A percentile compares a stretch with the other conserved stretches of the same genome.
Evolutionary conservation across 2,329 filamentous ascomycete species (phyloP).

Genomic region (Leptographium flavum): DNA sequence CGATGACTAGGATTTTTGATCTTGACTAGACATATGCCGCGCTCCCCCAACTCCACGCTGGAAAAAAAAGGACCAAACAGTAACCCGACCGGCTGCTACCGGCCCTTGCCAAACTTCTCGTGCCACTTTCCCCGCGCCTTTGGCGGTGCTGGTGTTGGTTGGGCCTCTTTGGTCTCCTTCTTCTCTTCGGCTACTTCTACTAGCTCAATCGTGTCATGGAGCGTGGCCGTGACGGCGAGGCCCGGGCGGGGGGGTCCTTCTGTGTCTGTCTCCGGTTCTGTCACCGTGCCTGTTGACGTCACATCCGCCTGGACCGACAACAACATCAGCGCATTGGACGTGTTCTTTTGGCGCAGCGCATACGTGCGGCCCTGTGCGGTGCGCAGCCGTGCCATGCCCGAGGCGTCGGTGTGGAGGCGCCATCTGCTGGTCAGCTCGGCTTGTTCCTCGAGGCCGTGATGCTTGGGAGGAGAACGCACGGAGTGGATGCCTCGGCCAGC

Average conservation of each 20-base stretch:
- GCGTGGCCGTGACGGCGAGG: slow-evolving; percentile 36
- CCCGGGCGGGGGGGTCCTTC: slow-evolving; percentile 16
- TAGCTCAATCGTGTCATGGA: slow-evolving; percentile 50
- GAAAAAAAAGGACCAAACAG: not conserved
- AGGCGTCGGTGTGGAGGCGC: slow-evolving; percentile 27
- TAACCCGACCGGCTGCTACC: slow-evolving; percentile 16
- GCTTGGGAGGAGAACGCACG: slow-evolving; percentile 24
- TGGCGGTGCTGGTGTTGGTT: not conserved
- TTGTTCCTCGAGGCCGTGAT: not conserved
- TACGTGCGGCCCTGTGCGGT: slow-evolving; percentile 35
- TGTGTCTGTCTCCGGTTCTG: not conserved
- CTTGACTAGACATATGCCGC: not conserved
- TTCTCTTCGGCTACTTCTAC: slow-evolving; percentile 23
- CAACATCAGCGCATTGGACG: slow-evolving; percentile 50
- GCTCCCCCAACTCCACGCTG: not conserved
- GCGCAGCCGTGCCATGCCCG: slow-evolving; percentile 38
- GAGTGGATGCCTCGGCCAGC: slow-evolving; percentile 32
- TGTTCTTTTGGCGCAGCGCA: slow-evolving; percentile 50
- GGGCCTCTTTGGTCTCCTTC: not conserved
- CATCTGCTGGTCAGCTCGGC: slow-evolving; percentile 5
- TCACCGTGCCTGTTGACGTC: not conserved
- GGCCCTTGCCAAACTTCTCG: slow-evolving; percentile 37
- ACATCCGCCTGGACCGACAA: slow-evolving; percentile 25
- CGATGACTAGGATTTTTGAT: no score
- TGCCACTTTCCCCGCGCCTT: slow-evolving; percentile 40